Evolutionary conservation across 495 filamentous ascomycete species (phyloP).

Genomic region (Lichenothelia convexa): DNA sequence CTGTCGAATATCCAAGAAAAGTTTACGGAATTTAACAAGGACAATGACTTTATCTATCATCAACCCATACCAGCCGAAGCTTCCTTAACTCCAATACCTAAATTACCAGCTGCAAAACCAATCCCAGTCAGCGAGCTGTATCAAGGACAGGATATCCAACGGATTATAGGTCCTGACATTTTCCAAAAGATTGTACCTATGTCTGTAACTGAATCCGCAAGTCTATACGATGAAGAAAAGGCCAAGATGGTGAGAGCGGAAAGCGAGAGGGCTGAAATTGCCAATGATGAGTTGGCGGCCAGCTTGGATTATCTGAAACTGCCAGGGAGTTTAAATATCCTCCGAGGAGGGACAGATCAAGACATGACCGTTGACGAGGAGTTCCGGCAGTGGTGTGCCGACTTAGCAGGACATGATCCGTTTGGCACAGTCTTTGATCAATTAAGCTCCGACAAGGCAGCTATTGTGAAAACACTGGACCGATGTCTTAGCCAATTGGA

Average conservation of each 20-base stretch:
- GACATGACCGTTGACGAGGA: conserved; percentile 71
- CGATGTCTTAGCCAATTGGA: conserved; percentile 72
- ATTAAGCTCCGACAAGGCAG: conserved; percentile 57
- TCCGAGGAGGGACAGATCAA: conserved; percentile 87
- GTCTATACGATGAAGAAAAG: conserved; percentile 95
- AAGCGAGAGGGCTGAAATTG: conserved; percentile 75
- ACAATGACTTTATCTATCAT: conserved; percentile 98
- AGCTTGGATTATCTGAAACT: conserved; percentile 87
- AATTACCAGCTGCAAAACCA: conserved; percentile 91
- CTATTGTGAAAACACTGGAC: conserved; percentile 52
- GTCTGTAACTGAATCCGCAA: conserved; percentile 90
- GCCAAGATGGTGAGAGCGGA: conserved; percentile 89
- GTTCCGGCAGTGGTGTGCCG: conserved; percentile 82
- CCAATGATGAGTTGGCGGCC: conserved; percentile 87
- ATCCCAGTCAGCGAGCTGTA: conserved; percentile 95
- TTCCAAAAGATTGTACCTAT: conserved; percentile 95
- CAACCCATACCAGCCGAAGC: conserved; percentile 76
- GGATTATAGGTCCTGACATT: conserved; percentile 91
- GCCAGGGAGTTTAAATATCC: conserved; percentile 69
- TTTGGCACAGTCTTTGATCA: conserved; percentile 56
- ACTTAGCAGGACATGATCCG: conserved; percentile 69
- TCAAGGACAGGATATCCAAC: conserved; percentile 87
- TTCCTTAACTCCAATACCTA: conserved; percentile 59
- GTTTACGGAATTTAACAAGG: conserved; percentile 56
- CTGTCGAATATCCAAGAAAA: conserved; percentile 63